These are phyloP conservation scores for Cyclocybe cylindracea DNA, from an alignment of 768 basidiomycete genomes.

Conservation along the genomic window DNA sequence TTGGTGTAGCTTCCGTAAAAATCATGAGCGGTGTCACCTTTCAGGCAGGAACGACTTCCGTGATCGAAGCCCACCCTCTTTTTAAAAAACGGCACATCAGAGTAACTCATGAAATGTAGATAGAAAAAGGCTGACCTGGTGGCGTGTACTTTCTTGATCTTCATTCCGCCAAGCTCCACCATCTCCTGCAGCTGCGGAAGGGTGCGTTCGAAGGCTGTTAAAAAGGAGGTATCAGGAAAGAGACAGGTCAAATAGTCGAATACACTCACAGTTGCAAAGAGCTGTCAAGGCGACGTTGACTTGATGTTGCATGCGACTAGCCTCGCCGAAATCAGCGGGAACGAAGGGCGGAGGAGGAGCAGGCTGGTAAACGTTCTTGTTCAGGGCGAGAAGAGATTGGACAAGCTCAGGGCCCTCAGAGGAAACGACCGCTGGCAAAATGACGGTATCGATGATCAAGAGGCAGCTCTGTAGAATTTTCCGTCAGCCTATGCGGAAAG, in stretches of 20 bases:
- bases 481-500: background rate
- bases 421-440: constrained; percentile 34
- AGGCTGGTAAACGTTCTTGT: constrained; percentile 30
- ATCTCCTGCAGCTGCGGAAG: constrained; percentile 36
- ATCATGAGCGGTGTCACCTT: background rate
- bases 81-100: background rate
- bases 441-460: constrained; percentile 37
- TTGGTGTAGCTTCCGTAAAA: background rate
- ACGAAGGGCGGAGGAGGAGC: constrained; percentile 35
- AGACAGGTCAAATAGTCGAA: background rate
- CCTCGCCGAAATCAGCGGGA: constrained; percentile 39
- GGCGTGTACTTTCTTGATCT: constrained; percentile 38
- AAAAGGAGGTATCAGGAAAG: background rate
- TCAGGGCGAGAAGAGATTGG: constrained; percentile 28
- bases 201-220: constrained; percentile 35
- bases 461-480: constrained; percentile 27
- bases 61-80: constrained; percentile 40
- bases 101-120: background rate
- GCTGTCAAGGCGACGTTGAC: constrained; percentile 37
- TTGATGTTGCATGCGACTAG: constrained; percentile 36
- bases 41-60: constrained; percentile 31
- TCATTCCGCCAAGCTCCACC: constrained; percentile 35
- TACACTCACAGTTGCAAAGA: constrained; percentile 31
- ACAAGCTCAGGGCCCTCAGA: constrained; percentile 24
- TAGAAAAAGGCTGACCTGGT: constrained; percentile 28